phyloP scores from a whole-genome alignment of 176 grass and related monocot genomes.

The Hordeum marinum region DNA sequence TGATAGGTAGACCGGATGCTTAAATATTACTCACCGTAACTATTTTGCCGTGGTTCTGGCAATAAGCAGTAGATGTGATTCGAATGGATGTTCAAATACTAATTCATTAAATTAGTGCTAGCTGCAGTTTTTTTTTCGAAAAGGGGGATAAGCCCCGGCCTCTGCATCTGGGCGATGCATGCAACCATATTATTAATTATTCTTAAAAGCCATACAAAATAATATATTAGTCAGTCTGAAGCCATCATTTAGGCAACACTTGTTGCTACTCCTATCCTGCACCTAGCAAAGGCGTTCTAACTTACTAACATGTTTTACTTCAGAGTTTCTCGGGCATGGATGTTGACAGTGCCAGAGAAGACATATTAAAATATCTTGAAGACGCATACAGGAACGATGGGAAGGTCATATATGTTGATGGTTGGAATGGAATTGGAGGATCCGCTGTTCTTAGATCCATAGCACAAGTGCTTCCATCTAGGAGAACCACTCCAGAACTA shows the following conservation, averaged over 20 bases:
- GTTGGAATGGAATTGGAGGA: constrained; percentile 1
- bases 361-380: background rate
- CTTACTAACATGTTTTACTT: background rate
- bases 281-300: background rate
- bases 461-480: background rate
- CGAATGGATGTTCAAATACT: background rate
- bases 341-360: background rate
- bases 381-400: too few relatives aligned
- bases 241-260: too few relatives aligned
- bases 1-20: background rate
- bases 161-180: too few relatives aligned
- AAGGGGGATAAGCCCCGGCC: too few relatives aligned
- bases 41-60: background rate
- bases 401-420: background rate
- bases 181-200: too few relatives aligned
- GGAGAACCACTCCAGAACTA: background rate
- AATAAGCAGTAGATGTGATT: background rate
- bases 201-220: too few relatives aligned
- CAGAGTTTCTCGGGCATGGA: rapidly evolving
- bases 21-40: background rate
- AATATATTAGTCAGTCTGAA: too few relatives aligned
- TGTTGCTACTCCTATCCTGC: too few relatives aligned
- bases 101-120: background rate
- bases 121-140: too few relatives aligned
- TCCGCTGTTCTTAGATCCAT: background rate